Conservation (phyloP, 78 protist genomes). For the Guillardia theta region DNA sequence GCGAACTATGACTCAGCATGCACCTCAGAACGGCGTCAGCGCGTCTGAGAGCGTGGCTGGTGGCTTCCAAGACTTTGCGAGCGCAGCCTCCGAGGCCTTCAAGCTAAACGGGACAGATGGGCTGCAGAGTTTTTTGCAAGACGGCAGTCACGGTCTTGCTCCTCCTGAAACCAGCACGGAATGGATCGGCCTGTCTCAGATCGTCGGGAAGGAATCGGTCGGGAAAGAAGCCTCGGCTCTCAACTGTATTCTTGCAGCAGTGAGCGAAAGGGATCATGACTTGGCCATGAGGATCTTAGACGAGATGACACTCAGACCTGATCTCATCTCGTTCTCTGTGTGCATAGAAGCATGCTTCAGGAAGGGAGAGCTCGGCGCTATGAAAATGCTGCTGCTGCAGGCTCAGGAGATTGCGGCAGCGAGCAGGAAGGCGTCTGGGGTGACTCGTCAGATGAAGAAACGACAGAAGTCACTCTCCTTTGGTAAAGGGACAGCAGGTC, state of each 20-base stretch:
- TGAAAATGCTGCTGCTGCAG: neutral
- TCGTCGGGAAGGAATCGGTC: neutral
- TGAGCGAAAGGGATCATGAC: neutral
- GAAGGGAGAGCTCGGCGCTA: neutral
- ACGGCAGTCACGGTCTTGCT: neutral
- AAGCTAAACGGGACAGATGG: neutral
- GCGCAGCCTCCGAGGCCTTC: no score
- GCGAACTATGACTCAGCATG: no score
- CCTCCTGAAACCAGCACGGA: no score
- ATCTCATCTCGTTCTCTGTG: neutral
- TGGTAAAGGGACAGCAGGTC: neutral
- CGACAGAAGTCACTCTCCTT: neutral
- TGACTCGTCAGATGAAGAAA: neutral
- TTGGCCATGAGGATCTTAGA: neutral
- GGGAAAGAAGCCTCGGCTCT: neutral
- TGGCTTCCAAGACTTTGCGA: no score
- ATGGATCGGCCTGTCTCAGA: neutral
- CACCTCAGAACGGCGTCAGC: no score
- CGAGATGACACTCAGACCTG: neutral
- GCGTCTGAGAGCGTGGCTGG: no score
- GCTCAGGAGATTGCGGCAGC: neutral
- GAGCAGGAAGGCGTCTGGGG: neutral
- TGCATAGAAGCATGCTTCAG: neutral
- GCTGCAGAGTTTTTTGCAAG: neutral
- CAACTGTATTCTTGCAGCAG: neutral